Evolutionary conservation across 306 rosid species (phyloP), one percentile per base, ranked within the genome.

Genomic region (Pueraria montana): DNA sequence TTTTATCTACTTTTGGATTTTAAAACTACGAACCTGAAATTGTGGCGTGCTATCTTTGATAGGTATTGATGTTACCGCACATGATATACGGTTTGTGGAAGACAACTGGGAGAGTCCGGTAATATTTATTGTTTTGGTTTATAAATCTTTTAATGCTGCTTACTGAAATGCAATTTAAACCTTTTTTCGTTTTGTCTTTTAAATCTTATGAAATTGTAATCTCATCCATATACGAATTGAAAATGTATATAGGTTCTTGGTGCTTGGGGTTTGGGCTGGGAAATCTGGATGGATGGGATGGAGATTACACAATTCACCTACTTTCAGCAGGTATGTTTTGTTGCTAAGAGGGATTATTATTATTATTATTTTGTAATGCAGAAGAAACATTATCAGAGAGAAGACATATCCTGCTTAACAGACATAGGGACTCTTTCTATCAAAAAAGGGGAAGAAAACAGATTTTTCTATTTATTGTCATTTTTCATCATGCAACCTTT

Each of bases 21-120:
- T 86, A 77, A 59, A 81, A 42, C 56, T 55, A 76, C 56, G 82
- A 34, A 4, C 24, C 81, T 84, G 53, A 87, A 69, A 79, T 67
- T 68, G 78, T 84, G 74, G 63, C 81, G 42, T 76, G 34, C 83
- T 75, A 23, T 81, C 46, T 69, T 71, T 89, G 78, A 72, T 84
- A 95, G 99, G 99, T 83, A 92, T 95, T 49, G 94, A 95, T 89
- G 93, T 93, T 68, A 72, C 78, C 53, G 91, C 93, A 30, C 99
- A 93, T 91, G 99, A 95, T 89, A 93, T 93, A 88, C 87, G 98
- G 67, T 95, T 95, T 88, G 99, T 95, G 85, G 99, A 93, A 89
- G 98, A 95, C 88, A 95, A 95, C 82, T 95, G 98, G 99, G 99
- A 95, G 94, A 95, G 98, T 87, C 99, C 98, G 96, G 99, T 95